A percentile compares a stretch with the other conserved stretches of the same genome.
Conservation (phyloP, 2,329 filamentous ascomycete species). For the Hortaea sp. region DNA sequence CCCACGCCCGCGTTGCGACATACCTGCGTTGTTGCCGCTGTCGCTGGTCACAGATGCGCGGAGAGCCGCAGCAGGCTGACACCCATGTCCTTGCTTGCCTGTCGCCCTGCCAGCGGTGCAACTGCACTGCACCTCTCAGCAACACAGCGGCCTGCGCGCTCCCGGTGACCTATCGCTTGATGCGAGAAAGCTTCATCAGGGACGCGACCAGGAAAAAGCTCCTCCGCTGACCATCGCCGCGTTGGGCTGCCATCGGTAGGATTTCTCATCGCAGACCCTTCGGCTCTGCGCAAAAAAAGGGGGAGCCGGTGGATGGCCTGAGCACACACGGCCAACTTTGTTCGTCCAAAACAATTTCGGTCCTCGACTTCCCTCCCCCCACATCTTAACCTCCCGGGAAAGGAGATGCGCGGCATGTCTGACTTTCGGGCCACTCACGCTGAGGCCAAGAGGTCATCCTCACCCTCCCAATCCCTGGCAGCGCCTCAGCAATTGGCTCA, state of each 20-base stretch:
- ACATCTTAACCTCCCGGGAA: neutral
- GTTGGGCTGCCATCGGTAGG: too few species aligned
- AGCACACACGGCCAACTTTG: neutral
- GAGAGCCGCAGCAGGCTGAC: neutral
- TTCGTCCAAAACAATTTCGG: neutral
- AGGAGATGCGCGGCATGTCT: neutral
- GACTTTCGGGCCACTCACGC: neutral
- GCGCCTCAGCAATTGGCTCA: too few species aligned
- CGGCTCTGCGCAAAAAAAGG: neutral
- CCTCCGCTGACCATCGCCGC: neutral
- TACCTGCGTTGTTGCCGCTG: neutral
- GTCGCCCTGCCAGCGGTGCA: neutral
- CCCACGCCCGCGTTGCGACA: neutral
- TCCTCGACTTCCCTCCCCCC: neutral
- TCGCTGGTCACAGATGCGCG: neutral
- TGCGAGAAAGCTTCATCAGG: too few species aligned
- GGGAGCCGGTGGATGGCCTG: neutral
- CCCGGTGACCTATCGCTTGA: too few species aligned
- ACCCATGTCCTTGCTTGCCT: neutral
- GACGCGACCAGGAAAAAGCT: neutral
- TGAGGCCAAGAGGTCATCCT: too few species aligned
- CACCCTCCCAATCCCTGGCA: too few species aligned
- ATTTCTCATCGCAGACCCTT: neutral
- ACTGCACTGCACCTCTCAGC: neutral
- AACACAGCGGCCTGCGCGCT: neutral